These are phyloP conservation scores for Guillardia theta DNA, from an alignment of 78 protist genomes.

Conservation along the genomic window DNA sequence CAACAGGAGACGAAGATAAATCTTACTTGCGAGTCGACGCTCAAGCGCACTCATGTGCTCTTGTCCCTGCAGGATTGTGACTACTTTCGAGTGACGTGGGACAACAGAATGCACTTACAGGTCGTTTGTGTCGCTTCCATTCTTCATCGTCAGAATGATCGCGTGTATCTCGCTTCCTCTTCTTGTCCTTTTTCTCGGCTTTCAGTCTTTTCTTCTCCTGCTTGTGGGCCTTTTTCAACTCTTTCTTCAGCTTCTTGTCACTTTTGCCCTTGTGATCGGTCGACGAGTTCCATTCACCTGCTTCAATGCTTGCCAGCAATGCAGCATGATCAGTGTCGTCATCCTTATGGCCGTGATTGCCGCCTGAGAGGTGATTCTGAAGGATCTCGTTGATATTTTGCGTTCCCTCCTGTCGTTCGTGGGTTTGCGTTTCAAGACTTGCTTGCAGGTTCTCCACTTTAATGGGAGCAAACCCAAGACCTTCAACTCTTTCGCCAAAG, in stretches of 20 bases:
- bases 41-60: too few species aligned
- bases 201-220: background rate
- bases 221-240: background rate
- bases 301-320: background rate
- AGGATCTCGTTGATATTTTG: background rate
- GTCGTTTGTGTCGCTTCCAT: too few species aligned
- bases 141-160: too few species aligned
- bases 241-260: background rate
- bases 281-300: background rate
- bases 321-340: background rate
- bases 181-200: background rate
- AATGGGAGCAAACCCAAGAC: background rate
- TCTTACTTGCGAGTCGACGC: too few species aligned
- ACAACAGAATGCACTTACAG: too few species aligned
- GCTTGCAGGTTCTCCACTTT: background rate
- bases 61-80: too few species aligned
- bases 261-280: background rate
- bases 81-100: too few species aligned
- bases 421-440: background rate
- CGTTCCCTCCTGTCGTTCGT: background rate
- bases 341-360: background rate
- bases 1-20: too few species aligned
- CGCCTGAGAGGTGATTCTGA: background rate
- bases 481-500: background rate
- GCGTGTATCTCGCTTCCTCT: too few species aligned